Evolutionary conservation across 208 protist species (phyloP).

Genomic region (Leishmania aethiopica): DNA sequence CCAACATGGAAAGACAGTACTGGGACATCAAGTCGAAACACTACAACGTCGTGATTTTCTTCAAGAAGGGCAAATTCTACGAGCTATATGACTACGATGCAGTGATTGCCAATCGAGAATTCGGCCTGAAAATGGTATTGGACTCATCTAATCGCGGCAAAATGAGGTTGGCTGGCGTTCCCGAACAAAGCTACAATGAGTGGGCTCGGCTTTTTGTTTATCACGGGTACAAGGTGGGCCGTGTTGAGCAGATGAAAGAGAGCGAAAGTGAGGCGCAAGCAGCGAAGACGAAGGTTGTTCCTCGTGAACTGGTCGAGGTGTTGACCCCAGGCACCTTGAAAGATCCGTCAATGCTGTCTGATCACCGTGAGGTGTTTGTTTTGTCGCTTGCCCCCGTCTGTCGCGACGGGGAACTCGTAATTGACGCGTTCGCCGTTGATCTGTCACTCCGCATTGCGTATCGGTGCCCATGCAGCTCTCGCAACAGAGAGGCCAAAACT

Average conservation of each 20-base stretch:
- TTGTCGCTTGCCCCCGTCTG: constrained; percentile 50
- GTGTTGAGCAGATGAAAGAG: constrained; percentile 94
- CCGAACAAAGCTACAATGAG: constrained; percentile 89
- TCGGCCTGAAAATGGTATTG: constrained; percentile 94
- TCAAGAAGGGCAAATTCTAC: constrained; percentile 98
- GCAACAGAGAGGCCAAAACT: neutral
- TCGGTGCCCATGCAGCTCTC: constrained; percentile 52
- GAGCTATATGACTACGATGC: constrained; percentile 96
- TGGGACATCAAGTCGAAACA: constrained; percentile 95
- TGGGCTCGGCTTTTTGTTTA: constrained; percentile 94
- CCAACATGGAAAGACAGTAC: constrained; percentile 95
- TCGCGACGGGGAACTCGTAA: neutral
- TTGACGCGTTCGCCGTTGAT: constrained; percentile 86
- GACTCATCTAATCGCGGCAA: constrained; percentile 85
- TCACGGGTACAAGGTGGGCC: constrained; percentile 92
- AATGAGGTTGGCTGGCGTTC: constrained; percentile 94
- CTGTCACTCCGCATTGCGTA: constrained; percentile 75
- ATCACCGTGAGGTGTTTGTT: constrained; percentile 71
- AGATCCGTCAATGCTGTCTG: constrained; percentile 83
- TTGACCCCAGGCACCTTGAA: constrained; percentile 93
- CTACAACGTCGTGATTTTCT: constrained; percentile 95
- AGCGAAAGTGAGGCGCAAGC: constrained; percentile 29
- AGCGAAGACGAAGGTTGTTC: constrained; percentile 70
- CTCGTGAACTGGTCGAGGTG: constrained; percentile 87
- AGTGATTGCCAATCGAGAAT: constrained; percentile 89